These are phyloP conservation scores for Lachancea quebecensis DNA, from an alignment of 805 yeast species.

Conservation along the genomic window DNA sequence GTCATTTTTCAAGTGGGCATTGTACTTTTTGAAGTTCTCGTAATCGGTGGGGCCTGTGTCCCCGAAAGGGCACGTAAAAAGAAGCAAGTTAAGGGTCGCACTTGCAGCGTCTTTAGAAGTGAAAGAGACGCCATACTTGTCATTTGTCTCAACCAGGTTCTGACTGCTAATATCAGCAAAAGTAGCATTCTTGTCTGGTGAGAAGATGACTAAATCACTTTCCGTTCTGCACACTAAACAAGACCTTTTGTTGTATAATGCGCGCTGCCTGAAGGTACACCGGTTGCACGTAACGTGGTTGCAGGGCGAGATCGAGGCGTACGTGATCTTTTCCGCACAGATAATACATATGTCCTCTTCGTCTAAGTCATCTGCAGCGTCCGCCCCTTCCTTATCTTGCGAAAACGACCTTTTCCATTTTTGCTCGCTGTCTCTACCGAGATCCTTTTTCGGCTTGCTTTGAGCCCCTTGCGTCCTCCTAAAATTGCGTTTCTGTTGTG, in stretches of 20 bases:
- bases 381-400: not conserved
- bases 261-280: constrained; percentile 79
- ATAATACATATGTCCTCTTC: constrained; percentile 58
- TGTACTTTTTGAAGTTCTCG: constrained; percentile 47
- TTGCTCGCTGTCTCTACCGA: not conserved
- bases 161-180: constrained; percentile 34
- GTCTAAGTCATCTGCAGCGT: constrained; percentile 16
- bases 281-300: constrained; percentile 76
- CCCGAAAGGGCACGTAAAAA: constrained; percentile 51
- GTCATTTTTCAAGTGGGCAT: constrained; percentile 54
- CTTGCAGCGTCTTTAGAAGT: constrained; percentile 44
- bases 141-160: constrained; percentile 34
- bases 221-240: constrained; percentile 86
- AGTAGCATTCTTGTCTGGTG: constrained; percentile 38
- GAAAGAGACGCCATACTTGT: constrained; percentile 51
- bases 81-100: constrained; percentile 45
- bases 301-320: constrained; percentile 72
- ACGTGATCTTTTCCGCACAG: constrained; percentile 68
- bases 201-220: constrained; percentile 48
- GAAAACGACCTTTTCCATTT: not conserved
- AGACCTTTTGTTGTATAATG: constrained; percentile 60
- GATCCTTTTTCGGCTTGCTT: not conserved
- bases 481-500: constrained; percentile 4
- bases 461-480: constrained; percentile 7
- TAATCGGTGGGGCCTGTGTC: constrained; percentile 30